Base-by-base conservation (phyloP, 495 filamentous ascomycete genomes). In the Hypoxylon cercidicola region DNA sequence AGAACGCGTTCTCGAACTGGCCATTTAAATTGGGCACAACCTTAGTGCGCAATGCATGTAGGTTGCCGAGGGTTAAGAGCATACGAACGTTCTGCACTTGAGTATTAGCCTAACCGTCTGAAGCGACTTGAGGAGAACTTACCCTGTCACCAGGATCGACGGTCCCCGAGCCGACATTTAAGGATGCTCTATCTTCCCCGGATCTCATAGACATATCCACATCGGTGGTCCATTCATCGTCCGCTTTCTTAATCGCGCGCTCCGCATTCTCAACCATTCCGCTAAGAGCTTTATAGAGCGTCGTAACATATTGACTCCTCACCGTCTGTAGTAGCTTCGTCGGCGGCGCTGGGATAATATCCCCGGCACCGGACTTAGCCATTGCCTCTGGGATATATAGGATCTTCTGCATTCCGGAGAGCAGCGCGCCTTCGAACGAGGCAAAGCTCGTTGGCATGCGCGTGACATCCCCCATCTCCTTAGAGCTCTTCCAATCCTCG, bases 231-330 rank as follows among this genome's bases (percentile, higher is more conserved):
- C 81, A 82, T 44, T 87, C 85, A 39, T 84, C 83, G 28, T 85
- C 84, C 30, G 84, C 80, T 52, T 82, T 82, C 52, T 85, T 83
- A 1, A 87, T 72, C 1, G 86, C 81, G 37, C 83, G 87, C 76
- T 97, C 93, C 30, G 95, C 94, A 75, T 95, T 97, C 75, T 97
- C 95, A 0, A 99, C 92, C 84, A 99, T 90, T 3, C 94, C 95
- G 68, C 92, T 92, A 3, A 99, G 78, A 30, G 90, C 89, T 73
- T 95, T 97, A 75, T 97, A 97, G 35, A 99, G 81, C 39, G 92
- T 94, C 3, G 88, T 90, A 4, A 97, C 92, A 71, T 97, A 98
- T 64, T 93, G 90, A 35, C 83, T 86, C 50, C 93, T 85, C 16
- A 97, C 92, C 84, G 90, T 89, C 71, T 93, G 88, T 20, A 97